phyloP scores from a whole-genome alignment of 2,329 filamentous ascomycete genomes.

The Tolypocladium pustulatum region DNA sequence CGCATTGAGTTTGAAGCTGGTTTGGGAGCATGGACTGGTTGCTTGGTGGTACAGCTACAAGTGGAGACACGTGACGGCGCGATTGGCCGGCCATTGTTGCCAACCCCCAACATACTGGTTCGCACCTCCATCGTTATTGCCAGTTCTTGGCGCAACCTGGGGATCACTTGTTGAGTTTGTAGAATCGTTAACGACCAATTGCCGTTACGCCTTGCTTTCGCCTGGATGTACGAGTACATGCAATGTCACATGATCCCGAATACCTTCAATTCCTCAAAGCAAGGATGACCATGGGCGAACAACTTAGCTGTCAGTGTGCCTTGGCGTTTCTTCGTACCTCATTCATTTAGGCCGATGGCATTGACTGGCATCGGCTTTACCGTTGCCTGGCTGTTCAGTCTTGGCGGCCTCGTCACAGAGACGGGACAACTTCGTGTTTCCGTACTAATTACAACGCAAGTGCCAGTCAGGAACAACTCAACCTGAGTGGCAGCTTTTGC shows the following conservation, averaged over 20 bases:
- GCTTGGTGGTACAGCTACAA: neutral
- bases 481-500: neutral
- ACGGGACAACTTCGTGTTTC: neutral
- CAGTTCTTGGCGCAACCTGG: neutral
- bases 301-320: neutral
- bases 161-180: neutral
- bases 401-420: neutral
- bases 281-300: neutral
- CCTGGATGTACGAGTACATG: neutral
- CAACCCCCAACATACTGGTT: neutral
- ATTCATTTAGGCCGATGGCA: neutral
- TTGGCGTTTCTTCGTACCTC: neutral
- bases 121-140: neutral
- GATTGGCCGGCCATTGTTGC: neutral
- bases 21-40: neutral
- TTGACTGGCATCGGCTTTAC: neutral
- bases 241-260: neutral
- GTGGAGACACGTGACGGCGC: constrained; percentile 5
- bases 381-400: neutral
- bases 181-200: neutral
- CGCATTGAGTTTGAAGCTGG: constrained; percentile 3
- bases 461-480: neutral
- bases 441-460: neutral
- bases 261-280: neutral
- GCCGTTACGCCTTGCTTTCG: neutral